Percentiles rank a stretch among this genome's conserved stretches.
Evolutionary conservation across 345 rosid genomes (phyloP).

Genomic region (Pistacia vera): DNA sequence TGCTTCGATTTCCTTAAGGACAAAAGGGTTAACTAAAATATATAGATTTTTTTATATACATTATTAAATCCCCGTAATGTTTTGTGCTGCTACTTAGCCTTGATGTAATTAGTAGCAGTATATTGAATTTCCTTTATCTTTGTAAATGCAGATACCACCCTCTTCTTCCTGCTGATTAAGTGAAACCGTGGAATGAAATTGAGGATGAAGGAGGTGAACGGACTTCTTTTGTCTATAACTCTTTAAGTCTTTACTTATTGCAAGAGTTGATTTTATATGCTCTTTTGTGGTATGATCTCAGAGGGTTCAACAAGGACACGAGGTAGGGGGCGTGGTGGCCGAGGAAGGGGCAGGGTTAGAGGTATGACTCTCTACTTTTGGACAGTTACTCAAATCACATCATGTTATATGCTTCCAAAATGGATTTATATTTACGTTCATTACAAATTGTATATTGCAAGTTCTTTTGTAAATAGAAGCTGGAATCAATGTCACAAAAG

Average conservation of each 20-base stretch:
- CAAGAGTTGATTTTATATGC: not conserved
- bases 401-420: not conserved
- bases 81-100: not conserved
- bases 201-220: conserved; percentile 36
- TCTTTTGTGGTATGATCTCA: not conserved
- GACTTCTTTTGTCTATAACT: not conserved
- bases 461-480: not conserved
- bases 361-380: conserved; percentile 17
- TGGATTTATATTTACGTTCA: not conserved
- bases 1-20: not conserved
- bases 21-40: not conserved
- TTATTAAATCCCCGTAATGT: not conserved
- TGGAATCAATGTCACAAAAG: not conserved
- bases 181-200: conserved; percentile 34
- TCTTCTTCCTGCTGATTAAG: conserved; percentile 36
- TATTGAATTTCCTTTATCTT: not conserved
- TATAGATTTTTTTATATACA: not conserved
- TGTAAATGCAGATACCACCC: conserved; percentile 31
- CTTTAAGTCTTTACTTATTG: too few species aligned
- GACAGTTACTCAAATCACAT: not conserved
- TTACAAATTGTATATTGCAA: not conserved
- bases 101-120: not conserved
- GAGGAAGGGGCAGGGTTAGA: conserved; percentile 39
- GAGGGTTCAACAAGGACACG: conserved; percentile 17
- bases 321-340: conserved; percentile 25